Evolutionary conservation across 2,329 filamentous ascomycete species (phyloP).

Genomic region (Cordyceps fumosorosea): DNA sequence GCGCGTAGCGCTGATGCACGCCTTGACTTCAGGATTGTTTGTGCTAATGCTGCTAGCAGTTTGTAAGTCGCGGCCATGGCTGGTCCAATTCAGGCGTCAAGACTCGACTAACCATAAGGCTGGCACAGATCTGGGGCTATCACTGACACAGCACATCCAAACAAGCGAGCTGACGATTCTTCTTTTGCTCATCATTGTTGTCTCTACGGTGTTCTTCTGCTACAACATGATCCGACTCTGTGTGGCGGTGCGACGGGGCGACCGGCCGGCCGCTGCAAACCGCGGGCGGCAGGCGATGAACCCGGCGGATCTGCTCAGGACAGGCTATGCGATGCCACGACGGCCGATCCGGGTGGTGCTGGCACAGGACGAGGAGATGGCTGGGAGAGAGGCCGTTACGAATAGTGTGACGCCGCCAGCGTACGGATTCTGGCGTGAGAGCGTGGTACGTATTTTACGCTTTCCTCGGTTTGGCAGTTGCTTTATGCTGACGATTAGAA

Average conservation of each 20-base stretch:
- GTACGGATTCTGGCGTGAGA: constrained; percentile 79
- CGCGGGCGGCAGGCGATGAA: neutral
- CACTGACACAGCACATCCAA: constrained; percentile 56
- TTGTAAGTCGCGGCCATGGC: constrained; percentile 47
- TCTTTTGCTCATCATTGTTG: constrained; percentile 69
- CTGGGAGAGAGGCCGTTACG: constrained; percentile 47
- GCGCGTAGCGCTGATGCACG: constrained; percentile 50
- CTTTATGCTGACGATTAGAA: constrained; percentile 26
- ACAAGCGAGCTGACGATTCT: constrained; percentile 72
- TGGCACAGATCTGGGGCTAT: constrained; percentile 61
- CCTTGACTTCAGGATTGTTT: constrained; percentile 59
- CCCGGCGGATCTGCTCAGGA: constrained; percentile 18
- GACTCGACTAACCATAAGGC: neutral
- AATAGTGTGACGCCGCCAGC: constrained; percentile 65
- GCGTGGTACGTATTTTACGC: constrained; percentile 55
- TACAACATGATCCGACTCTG: constrained; percentile 70
- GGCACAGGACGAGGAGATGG: constrained; percentile 66
- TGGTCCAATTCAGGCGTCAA: neutral
- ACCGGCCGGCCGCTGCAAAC: constrained; percentile 20
- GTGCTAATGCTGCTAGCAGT: constrained; percentile 52
- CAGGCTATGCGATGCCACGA: constrained; percentile 63
- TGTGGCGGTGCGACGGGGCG: constrained; percentile 53
- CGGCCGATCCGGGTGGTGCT: constrained; percentile 72
- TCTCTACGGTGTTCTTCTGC: constrained; percentile 71
- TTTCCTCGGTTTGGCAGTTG: neutral